Percentiles rank a stretch among this genome's conserved stretches.
Evolutionary conservation across 192 early-diverging fungal genomes (phyloP).

Genomic region (Pilaira anomala): DNA sequence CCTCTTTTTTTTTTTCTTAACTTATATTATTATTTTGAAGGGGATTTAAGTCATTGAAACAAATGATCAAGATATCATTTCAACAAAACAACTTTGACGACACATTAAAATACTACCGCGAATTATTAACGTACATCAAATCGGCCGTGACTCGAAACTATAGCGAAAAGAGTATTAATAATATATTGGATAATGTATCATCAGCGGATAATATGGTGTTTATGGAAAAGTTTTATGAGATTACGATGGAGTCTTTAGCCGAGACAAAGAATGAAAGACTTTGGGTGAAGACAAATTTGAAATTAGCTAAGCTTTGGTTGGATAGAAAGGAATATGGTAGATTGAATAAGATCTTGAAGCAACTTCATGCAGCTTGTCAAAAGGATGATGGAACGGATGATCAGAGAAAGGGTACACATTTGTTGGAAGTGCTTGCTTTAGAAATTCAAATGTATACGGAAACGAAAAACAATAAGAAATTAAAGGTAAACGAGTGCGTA

Average conservation of each 20-base stretch:
- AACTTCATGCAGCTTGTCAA: constrained; percentile 72
- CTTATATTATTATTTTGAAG: too few species aligned
- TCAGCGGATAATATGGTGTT: constrained; percentile 73
- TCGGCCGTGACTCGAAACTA: constrained; percentile 80
- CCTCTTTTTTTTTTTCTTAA: too few species aligned
- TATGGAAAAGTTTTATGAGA: constrained; percentile 81
- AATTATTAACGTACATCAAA: constrained; percentile 74
- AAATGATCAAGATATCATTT: constrained; percentile 81
- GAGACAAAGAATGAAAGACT: constrained; percentile 85
- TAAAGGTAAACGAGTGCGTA: constrained; percentile 57
- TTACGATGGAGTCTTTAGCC: constrained; percentile 66
- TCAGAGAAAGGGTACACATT: constrained; percentile 88
- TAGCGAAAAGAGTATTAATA: constrained; percentile 89
- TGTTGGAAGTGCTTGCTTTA: constrained; percentile 92
- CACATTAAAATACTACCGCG: constrained; percentile 70
- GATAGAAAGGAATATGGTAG: constrained; percentile 76
- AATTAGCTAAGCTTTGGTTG: constrained; percentile 81
- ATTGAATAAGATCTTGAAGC: constrained; percentile 73
- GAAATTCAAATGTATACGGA: constrained; percentile 96
- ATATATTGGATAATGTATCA: constrained; percentile 80
- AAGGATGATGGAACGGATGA: constrained; percentile 80
- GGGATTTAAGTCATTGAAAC: constrained; percentile 89
- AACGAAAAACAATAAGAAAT: constrained; percentile 79
- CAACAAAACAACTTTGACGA: constrained; percentile 36
- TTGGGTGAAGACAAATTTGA: constrained; percentile 84